These are phyloP conservation scores for Chlamydomonas sp. DNA, from an alignment of 139 green algal species.

Conservation along the genomic window DNA sequence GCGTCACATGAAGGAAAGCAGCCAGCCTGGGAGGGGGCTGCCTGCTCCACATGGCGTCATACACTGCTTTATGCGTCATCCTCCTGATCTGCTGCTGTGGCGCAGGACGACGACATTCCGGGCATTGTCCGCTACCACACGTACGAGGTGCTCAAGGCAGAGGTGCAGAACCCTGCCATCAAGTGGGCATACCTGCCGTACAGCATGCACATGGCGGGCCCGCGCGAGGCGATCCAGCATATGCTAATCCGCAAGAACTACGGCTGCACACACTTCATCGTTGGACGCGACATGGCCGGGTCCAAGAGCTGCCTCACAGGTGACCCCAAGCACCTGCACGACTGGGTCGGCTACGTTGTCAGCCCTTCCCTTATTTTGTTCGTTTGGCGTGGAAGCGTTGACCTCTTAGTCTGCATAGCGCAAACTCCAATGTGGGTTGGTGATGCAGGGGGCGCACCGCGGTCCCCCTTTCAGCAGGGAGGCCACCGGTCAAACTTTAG, in stretches of 20 bases:
- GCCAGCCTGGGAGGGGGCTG: background rate
- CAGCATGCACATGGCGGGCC: slow-evolving; percentile 96
- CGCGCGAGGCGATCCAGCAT: slow-evolving; percentile 94
- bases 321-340: background rate
- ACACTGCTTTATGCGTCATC: background rate
- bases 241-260: slow-evolving; percentile 98
- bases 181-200: slow-evolving; percentile 95
- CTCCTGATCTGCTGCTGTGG: background rate
- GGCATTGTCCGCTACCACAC: slow-evolving; percentile 94
- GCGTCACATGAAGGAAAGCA: background rate
- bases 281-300: slow-evolving; percentile 95
- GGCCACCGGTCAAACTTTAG: no score
- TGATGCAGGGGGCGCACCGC: no score
- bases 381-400: no score
- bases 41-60: background rate
- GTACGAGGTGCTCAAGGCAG: slow-evolving; percentile 94
- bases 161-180: slow-evolving; percentile 85
- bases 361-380: background rate
- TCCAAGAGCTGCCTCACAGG: slow-evolving; percentile 86
- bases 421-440: no score
- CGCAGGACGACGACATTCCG: slow-evolving; percentile 96
- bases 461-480: no score
- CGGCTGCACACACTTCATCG: slow-evolving; percentile 97
- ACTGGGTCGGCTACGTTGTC: background rate
- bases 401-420: background rate